Conservation (phyloP, 495 filamentous ascomycete species). For the Coniosporium apollinis region DNA sequence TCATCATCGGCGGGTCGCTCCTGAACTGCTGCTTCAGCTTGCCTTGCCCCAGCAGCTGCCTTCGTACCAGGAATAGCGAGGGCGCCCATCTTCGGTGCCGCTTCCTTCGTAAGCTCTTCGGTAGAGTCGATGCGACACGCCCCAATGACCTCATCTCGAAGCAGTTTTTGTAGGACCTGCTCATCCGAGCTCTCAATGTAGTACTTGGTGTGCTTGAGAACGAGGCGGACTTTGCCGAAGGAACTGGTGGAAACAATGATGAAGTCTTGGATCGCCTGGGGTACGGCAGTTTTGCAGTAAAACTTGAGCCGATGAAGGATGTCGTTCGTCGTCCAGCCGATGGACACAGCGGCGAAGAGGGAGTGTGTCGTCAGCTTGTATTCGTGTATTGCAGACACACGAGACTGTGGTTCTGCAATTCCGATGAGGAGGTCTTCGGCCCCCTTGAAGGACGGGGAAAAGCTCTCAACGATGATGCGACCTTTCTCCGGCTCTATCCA, state of each 20-base stretch:
- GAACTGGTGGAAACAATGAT: constrained; percentile 73
- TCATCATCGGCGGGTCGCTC: constrained; percentile 20
- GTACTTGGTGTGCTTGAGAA: constrained; percentile 84
- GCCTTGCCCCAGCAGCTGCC: constrained; percentile 70
- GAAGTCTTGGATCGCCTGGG: constrained; percentile 58
- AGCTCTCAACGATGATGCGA: constrained; percentile 88
- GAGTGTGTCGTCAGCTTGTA: constrained; percentile 84
- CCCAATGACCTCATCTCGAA: constrained; percentile 57
- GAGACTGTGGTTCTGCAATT: constrained; percentile 81
- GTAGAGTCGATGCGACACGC: constrained; percentile 43
- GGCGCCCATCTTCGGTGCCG: constrained; percentile 73
- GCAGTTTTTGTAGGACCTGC: constrained; percentile 62
- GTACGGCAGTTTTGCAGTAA: constrained; percentile 72
- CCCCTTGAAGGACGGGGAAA: constrained; percentile 65
- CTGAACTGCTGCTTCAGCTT: constrained; percentile 31
- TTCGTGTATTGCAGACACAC: constrained; percentile 79
- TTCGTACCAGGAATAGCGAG: constrained; percentile 91
- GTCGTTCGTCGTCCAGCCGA: constrained; percentile 71
- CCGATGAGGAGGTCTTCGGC: constrained; percentile 92
- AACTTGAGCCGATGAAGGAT: constrained; percentile 78
- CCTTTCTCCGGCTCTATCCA: constrained; percentile 81
- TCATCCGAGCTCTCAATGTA: constrained; percentile 86
- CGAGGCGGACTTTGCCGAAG: constrained; percentile 90
- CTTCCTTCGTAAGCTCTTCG: constrained; percentile 57
- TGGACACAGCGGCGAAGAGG: constrained; percentile 85